Conservation (phyloP, 371 early-diverging fungal species). For the Actinomucor elegans region DNA sequence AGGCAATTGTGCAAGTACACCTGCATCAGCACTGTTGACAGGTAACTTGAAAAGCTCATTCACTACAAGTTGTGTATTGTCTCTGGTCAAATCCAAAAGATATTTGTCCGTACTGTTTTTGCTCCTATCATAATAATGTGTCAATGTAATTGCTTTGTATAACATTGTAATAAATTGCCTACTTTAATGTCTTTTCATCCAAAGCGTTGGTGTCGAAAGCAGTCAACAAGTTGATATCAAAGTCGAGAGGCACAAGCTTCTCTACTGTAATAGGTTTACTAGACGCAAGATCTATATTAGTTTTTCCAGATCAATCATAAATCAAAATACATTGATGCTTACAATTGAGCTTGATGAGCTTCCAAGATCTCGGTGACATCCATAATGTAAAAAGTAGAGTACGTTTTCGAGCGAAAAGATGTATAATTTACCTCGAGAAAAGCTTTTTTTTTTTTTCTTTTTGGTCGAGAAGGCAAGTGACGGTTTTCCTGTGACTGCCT, state of each 20-base stretch:
- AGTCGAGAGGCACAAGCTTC: slow-evolving; percentile 81
- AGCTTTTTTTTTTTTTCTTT: no score
- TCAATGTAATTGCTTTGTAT: not conserved
- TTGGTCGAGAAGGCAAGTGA: no score
- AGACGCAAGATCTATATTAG: slow-evolving; percentile 1
- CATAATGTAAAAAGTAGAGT: no score
- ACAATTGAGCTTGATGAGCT: slow-evolving; percentile 63
- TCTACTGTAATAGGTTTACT: slow-evolving; percentile 68
- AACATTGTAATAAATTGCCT: slow-evolving; percentile 7
- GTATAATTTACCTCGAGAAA: no score
- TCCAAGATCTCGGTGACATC: slow-evolving; percentile 71
- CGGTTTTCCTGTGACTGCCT: no score
- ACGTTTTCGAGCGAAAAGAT: no score
- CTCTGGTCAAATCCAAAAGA: slow-evolving; percentile 75
- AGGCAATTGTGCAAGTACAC: slow-evolving; percentile 85
- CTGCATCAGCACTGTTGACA: slow-evolving; percentile 67
- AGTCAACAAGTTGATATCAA: slow-evolving; percentile 80
- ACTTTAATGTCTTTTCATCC: slow-evolving; percentile 63
- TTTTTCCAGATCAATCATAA: no score
- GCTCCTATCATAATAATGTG: slow-evolving; percentile 2
- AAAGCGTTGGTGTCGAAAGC: slow-evolving; percentile 83
- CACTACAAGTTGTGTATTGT: slow-evolving; percentile 83
- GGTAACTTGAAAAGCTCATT: slow-evolving; percentile 88
- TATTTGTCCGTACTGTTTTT: slow-evolving; percentile 50
- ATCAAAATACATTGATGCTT: slow-evolving; percentile 13